Evolutionary conservation across 345 rosid genomes (phyloP), one percentile per base, ranked within the genome.

Genomic region (Aethionema arabicum): DNA sequence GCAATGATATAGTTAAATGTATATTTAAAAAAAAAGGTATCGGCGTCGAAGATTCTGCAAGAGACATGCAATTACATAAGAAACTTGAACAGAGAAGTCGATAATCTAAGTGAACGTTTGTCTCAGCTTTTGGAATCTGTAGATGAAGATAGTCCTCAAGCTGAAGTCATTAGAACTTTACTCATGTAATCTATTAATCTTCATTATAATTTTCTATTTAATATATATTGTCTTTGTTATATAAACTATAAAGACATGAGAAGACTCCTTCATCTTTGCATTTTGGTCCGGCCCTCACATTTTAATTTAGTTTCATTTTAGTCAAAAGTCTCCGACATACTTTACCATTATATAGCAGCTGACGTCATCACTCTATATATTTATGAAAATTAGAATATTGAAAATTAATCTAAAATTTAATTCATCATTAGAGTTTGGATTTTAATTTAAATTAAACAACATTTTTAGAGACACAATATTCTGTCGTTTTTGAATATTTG

Each of bases 51-150:
- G 73, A 92, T 91, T 30, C 72, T 91, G 64, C 98, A 88, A 49
- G 98, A 91, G 73, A 91, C 96, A 27, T 91, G 98, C 85, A 84
- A 83, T 75, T 86, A 91, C 72, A 88, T 91, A 43, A 69, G 83
- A 78, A 85, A 61, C 76, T 77, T 91, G 77, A 92, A 91, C 61
- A 80, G 74, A 69, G 95, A 91, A 73, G 92, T 91, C 36, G 87
- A 85, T 38, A 90, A 88, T 61, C 79, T 91, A 27, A 91, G 98
- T 52, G 96, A 88, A 53, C 80, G 98, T 66, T 61, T 91, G 67
- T 83, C 95, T 21, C 88, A 91, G 79, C 88, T 91, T 39, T 74
- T 91, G 53, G 79, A 90, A 10, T 84, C 96, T 7, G 78, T 85
- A 29, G 96, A 88, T 69, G 73, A 82, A 48, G 95, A 86, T 70